These are phyloP conservation scores for Fragaria vesca DNA, from an alignment of 306 rosid species.

Conservation along the genomic window DNA sequence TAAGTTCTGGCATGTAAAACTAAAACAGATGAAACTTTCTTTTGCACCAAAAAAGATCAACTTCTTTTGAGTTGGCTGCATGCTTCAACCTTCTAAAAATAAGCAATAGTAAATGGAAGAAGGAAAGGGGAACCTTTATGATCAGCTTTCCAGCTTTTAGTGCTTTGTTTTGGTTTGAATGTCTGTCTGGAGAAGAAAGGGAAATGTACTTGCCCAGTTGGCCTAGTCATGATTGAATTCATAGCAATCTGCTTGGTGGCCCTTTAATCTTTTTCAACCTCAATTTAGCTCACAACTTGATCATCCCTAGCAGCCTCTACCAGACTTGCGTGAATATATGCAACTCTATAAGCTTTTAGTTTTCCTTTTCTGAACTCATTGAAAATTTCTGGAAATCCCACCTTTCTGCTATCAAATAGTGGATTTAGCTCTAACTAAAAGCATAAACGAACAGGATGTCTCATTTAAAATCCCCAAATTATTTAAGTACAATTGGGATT, in stretches of 20 bases:
- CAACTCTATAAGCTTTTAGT: neutral
- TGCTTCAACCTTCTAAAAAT: neutral
- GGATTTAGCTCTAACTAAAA: neutral
- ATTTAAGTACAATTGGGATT: slow-evolving; percentile 40
- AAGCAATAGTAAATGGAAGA: slow-evolving; percentile 2
- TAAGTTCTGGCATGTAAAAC: neutral
- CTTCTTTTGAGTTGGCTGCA: neutral
- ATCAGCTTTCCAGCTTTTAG: slow-evolving; percentile 21
- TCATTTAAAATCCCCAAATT: slow-evolving; percentile 31
- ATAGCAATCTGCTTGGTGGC: slow-evolving; percentile 15
- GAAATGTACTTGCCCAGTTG: slow-evolving; percentile 20
- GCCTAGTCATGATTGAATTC: slow-evolving; percentile 14
- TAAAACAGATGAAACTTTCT: neutral
- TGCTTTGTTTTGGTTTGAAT: slow-evolving; percentile 24
- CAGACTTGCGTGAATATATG: neutral
- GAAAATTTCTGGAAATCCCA: neutral
- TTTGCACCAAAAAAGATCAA: slow-evolving; percentile 1
- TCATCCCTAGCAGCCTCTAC: neutral
- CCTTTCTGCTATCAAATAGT: neutral
- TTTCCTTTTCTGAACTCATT: neutral
- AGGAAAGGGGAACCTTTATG: neutral
- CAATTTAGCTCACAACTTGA: neutral
- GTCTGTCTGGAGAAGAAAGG: slow-evolving; percentile 9
- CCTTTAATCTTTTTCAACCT: slow-evolving; percentile 6
- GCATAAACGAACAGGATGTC: slow-evolving; percentile 6